phyloP scores from a whole-genome alignment of 495 filamentous ascomycete genomes.

The Podospora conica region DNA sequence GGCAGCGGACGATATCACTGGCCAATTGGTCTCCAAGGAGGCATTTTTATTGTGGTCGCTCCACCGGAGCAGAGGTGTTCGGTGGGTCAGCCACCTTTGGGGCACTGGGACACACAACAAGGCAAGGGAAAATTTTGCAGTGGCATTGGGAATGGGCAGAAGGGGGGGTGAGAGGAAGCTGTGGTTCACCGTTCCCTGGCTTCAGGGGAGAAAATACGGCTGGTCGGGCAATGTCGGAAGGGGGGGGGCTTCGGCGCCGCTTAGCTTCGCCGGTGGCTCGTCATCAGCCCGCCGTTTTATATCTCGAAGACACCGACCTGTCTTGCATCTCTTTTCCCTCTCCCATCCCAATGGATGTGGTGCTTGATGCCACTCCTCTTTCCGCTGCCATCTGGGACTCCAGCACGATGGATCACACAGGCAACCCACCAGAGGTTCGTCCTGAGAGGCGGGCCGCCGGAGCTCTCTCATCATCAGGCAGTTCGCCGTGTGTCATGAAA shows the following conservation, averaged over 20 bases:
- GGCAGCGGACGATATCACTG: slow-evolving; percentile 22
- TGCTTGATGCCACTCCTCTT: not conserved
- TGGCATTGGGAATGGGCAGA: slow-evolving; percentile 11
- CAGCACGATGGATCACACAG: slow-evolving; percentile 1
- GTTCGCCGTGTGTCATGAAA: slow-evolving; percentile 19
- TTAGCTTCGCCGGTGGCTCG: not conserved
- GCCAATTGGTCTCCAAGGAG: slow-evolving; percentile 25
- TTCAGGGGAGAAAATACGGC: slow-evolving; percentile 8
- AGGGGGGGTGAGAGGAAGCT: slow-evolving; percentile 1
- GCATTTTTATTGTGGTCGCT: slow-evolving; percentile 23
- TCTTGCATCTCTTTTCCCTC: not conserved
- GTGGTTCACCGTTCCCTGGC: not conserved
- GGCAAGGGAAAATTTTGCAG: slow-evolving; percentile 21
- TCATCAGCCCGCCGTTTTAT: slow-evolving; percentile 8
- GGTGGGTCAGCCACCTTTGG: slow-evolving; percentile 22
- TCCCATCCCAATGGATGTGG: not conserved
- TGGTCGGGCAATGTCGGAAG: slow-evolving; percentile 27
- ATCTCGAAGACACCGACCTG: not conserved
- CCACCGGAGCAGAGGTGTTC: slow-evolving; percentile 20
- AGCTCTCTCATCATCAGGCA: slow-evolving; percentile 12
- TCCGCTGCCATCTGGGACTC: not conserved
- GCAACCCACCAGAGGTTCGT: not conserved
- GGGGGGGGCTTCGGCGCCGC: slow-evolving; percentile 1
- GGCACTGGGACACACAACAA: slow-evolving; percentile 10
- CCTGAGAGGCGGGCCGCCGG: not conserved